Evolutionary conservation across 2,329 filamentous ascomycete genomes (phyloP), one percentile per base, ranked within the genome.

Genomic region (Xylaria sp.): DNA sequence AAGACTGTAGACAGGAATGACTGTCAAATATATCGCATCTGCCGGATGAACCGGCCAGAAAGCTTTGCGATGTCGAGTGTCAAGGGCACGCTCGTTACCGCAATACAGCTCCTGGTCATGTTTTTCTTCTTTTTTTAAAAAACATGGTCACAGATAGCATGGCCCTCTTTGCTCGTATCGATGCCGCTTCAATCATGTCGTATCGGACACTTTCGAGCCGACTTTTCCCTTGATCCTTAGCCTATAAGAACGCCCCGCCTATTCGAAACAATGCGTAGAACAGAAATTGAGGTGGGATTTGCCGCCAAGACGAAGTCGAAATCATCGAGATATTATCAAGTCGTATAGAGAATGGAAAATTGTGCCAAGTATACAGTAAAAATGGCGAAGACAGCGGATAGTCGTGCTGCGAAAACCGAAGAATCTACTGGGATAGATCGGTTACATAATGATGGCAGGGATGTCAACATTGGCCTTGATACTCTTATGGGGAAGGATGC

Each of bases 401-500:
- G 48, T 23, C 15, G 64, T 20, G 48, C 28, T 44, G 50, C 46
- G 28, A 55, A 44, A 41, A 55, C 41, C 52, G 23, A 57, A 28
- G 25, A 46, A 60, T 46, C 58, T 37, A 56, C 18, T 23, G 54
- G n/a, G 20, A 58, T 34, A n/a, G 44, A 44, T 39, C 57, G 52
- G 63, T 85, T 85, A 91, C 89, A 91, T 91, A 79, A 91, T 91
- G 74, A 91, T 90, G 70, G 89, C 88, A 28, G 89, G 89, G 34
- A 88, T 89, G 82, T 99, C 96, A 77, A 99, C 93, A 82, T 99
- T 99, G 78, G 91, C 89, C 89, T 98, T 98, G 88, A 99, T 98
- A 81, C 92, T 96, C 91, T 99, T 99, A 86, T 99, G 95, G 7
- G 95, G 95, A 73, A 99, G 86, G 72, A 99, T 92, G 77, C 93